phyloP scores from a whole-genome alignment of 352 stramenopile genomes.

The Pythium oligandrum region DNA sequence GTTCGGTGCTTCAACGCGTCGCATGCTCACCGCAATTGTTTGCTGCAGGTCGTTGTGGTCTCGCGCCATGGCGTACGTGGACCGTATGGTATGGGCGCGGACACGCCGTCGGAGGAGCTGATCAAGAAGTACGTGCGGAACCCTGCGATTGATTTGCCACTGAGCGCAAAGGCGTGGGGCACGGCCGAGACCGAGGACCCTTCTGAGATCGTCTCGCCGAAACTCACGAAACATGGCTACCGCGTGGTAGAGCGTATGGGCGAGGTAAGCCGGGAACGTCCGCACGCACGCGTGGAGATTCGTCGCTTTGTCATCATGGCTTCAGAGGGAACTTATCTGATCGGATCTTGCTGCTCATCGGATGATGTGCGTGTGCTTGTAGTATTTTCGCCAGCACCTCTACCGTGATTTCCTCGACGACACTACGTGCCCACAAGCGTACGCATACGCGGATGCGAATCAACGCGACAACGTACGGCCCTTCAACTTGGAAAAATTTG shows the following conservation, averaged over 20 bases:
- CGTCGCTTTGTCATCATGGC: too few species aligned
- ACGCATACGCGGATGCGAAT: constrained; percentile 68
- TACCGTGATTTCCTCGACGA: constrained; percentile 55
- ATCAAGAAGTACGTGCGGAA: constrained; percentile 62
- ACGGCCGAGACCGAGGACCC: constrained; percentile 65
- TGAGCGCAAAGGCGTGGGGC: constrained; percentile 53
- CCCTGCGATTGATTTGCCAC: constrained; percentile 44
- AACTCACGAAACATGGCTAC: constrained; percentile 74
- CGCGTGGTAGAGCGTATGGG: constrained; percentile 60
- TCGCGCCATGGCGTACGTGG: constrained; percentile 69
- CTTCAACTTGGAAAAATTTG: neutral
- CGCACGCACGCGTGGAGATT: neutral
- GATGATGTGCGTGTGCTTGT: neutral
- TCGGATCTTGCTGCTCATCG: too few species aligned
- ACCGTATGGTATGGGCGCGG: constrained; percentile 61
- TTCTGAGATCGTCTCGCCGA: constrained; percentile 60
- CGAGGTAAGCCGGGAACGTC: constrained; percentile 24
- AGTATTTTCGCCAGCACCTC: constrained; percentile 73
- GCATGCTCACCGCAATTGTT: neutral
- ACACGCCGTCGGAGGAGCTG: constrained; percentile 35
- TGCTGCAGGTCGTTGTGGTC: constrained; percentile 53
- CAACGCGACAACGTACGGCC: constrained; percentile 62
- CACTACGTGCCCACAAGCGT: constrained; percentile 45
- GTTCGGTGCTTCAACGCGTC: neutral
- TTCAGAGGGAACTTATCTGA: too few species aligned